Base-by-base conservation (phyloP, 768 basidiomycete genomes). In the Galerina marginata region DNA sequence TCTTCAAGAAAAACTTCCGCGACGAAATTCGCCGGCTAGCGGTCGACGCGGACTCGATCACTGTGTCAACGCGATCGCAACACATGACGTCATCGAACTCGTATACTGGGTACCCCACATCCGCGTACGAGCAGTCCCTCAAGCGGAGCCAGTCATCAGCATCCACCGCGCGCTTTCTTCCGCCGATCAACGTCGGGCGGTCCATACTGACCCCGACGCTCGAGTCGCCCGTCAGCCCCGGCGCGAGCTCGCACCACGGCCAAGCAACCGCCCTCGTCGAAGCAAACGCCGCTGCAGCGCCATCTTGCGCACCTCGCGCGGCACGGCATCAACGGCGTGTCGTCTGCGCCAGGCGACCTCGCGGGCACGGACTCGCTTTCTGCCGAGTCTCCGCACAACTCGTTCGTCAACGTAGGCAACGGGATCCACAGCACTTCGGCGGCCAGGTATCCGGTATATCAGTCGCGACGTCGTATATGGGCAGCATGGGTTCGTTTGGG, bases 1-100 rank as follows among this genome's bases (percentile, higher is more conserved):
- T 95, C 74, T 95, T 93, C 80, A 84, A 80, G 56, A 92, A 90
- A 73, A 93, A 93, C 68, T 95, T 93, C 76, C 74, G 84, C 3
- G 93, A 94, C 39, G 93, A 95, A 70, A 90, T 95, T 46, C 83
- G 84, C 51, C 86, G 90, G 4, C 77, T 95, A 47, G 83, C 81
- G 1, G 80, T 88, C 6, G 90, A 90, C 45, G 79, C 86, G 15
- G 86, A 88, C 49, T 79, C 80, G 44, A 67, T 74, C 59, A 73
- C 78, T 5, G 67, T 79, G 14, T 76, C 81, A 11, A 75, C 76
- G 10, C 74, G 72, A 56, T 76, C 79, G n/a, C 59, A 55, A 33
- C 48, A 52, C 23, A 60, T 65, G 42, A 58, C 57, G 2, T 63
- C 74, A 14, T 62, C 74, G 10, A 70, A 79, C 5, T 77, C 80